Evolutionary conservation across 2,329 filamentous ascomycete genomes (phyloP).

Genomic region (Dothideomycetes sp.): DNA sequence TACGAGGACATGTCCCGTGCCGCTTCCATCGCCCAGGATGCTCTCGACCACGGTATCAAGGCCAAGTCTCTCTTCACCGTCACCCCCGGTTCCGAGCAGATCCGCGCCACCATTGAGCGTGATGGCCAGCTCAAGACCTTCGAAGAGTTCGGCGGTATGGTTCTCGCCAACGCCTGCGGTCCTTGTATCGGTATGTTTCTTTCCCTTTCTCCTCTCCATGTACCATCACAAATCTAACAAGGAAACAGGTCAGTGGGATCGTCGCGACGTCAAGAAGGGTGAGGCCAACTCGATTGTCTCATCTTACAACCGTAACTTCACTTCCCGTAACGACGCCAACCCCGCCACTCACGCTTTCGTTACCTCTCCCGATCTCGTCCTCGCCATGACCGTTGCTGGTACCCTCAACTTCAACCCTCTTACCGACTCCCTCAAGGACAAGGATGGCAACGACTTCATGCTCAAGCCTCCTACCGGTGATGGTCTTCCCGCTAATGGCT

Average conservation of each 20-base stretch:
- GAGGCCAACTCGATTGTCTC: conserved; percentile 94
- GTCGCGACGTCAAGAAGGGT: conserved; percentile 87
- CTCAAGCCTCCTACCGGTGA: conserved; percentile 71
- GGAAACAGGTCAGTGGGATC: conserved; percentile 78
- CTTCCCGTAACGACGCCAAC: conserved; percentile 93
- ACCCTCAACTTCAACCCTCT: conserved; percentile 89
- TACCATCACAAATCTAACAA: not conserved
- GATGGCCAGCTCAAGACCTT: conserved; percentile 90
- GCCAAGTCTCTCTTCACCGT: conserved; percentile 89
- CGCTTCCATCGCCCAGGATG: conserved; percentile 84
- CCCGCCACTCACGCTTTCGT: conserved; percentile 91
- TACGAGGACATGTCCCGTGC: conserved; percentile 89
- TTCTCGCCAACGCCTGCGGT: conserved; percentile 88
- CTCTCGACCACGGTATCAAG: conserved; percentile 86
- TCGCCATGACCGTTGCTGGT: conserved; percentile 76
- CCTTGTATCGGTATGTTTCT: conserved; percentile 61
- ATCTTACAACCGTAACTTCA: conserved; percentile 99
- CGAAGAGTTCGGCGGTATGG: conserved; percentile 89
- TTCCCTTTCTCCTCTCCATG: conserved; percentile 4
- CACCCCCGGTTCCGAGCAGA: conserved; percentile 94
- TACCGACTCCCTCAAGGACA: conserved; percentile 84
- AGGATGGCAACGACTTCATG: conserved; percentile 93
- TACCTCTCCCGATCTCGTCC: conserved; percentile 80
- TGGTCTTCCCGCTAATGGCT: conserved; percentile 71
- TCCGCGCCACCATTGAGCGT: conserved; percentile 82